Conservation (phyloP, 2,329 filamentous ascomycete species). For the Alternaria tenuissima region DNA sequence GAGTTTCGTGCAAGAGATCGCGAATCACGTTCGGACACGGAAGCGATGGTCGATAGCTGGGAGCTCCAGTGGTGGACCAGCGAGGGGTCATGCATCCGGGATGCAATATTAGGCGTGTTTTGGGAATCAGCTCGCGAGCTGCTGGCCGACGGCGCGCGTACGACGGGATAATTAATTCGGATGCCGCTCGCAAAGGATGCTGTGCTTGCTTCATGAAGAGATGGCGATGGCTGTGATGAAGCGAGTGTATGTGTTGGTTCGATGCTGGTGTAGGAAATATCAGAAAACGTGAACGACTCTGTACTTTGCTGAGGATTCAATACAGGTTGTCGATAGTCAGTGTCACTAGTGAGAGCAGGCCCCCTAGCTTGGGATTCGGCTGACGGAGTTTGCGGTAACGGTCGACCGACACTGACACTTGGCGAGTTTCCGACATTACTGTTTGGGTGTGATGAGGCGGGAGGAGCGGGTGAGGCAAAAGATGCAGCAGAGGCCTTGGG, state of each 20-base stretch:
- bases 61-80: slow-evolving; percentile 52
- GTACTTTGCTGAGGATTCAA: slow-evolving; percentile 38
- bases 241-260: slow-evolving; percentile 38
- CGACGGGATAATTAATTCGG: slow-evolving; percentile 47
- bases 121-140: slow-evolving; percentile 48
- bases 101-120: slow-evolving; percentile 43
- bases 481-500: slow-evolving; percentile 48
- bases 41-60: slow-evolving; percentile 50
- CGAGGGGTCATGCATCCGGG: slow-evolving; percentile 51
- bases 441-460: slow-evolving; percentile 32
- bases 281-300: slow-evolving; percentile 49
- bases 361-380: slow-evolving; percentile 41
- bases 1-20: slow-evolving; percentile 44
- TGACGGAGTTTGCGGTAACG: slow-evolving; percentile 37
- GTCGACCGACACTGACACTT: slow-evolving; percentile 35
- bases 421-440: slow-evolving; percentile 42
- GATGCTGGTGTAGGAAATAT: slow-evolving; percentile 45
- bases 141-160: slow-evolving; percentile 48
- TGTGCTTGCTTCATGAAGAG: slow-evolving; percentile 48
- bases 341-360: slow-evolving; percentile 45
- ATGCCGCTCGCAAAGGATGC: slow-evolving; percentile 46
- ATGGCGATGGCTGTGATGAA: slow-evolving; percentile 38
- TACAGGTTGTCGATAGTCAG: slow-evolving; percentile 39
- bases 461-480: slow-evolving; percentile 43
- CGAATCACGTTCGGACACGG: slow-evolving; percentile 48